A percentile compares a stretch with the other conserved stretches of the same genome.
Conservation (phyloP, 2,329 filamentous ascomycete genomes). For the Colletotrichum higginsianum region DNA sequence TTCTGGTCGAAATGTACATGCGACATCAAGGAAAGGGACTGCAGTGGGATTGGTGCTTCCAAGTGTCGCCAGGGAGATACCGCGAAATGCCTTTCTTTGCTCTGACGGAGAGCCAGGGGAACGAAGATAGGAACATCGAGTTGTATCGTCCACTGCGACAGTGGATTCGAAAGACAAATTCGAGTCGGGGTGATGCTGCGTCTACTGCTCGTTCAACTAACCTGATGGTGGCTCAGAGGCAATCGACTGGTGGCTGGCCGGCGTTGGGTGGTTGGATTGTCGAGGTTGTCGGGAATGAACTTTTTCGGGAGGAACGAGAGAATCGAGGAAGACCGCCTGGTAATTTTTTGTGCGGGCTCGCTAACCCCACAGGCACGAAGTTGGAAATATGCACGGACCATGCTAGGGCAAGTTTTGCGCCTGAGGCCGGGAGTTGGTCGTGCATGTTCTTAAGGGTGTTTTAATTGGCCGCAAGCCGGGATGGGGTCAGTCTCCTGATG, state of each 20-base stretch:
- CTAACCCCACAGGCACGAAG: conserved; percentile 33
- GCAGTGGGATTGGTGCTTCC: not conserved
- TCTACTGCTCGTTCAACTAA: conserved; percentile 33
- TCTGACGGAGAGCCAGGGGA: conserved; percentile 10
- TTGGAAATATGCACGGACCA: conserved; percentile 31
- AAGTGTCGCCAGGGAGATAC: conserved; percentile 26
- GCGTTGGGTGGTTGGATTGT: conserved; percentile 41
- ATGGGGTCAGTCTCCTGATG: not conserved
- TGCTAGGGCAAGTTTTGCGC: conserved; percentile 32
- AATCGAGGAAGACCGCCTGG: conserved; percentile 12
- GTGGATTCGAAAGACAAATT: not conserved
- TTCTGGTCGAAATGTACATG: not conserved
- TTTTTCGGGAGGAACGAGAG: conserved; percentile 23
- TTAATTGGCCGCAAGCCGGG: not conserved
- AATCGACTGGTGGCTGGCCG: conserved; percentile 40
- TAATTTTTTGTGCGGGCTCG: conserved; percentile 42
- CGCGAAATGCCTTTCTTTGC: conserved; percentile 33
- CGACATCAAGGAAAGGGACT: not conserved
- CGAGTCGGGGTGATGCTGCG: not conserved
- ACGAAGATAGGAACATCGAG: conserved; percentile 21
- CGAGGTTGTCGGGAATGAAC: conserved; percentile 40
- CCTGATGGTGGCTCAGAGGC: conserved; percentile 41
- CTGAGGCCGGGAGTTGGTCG: conserved; percentile 8
- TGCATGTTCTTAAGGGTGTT: not conserved
- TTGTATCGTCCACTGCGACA: conserved; percentile 3